A percentile compares a stretch with the other conserved stretches of the same genome.
Conservation (phyloP, 2,329 filamentous ascomycete genomes). For the Fusarium sp. region DNA sequence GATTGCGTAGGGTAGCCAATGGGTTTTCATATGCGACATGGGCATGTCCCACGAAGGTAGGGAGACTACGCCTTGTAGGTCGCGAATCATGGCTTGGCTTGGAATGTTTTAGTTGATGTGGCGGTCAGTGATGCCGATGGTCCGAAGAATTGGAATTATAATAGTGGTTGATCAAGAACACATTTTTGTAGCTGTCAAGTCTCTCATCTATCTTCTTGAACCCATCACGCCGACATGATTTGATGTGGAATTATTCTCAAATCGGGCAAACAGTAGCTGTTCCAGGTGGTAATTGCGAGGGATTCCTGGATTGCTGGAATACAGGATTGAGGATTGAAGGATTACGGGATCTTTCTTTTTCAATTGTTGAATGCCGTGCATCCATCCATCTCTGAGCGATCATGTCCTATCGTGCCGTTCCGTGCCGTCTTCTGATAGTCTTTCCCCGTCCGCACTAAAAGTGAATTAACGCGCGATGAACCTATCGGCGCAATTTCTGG, state of each 20-base stretch:
- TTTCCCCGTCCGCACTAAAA: not conserved
- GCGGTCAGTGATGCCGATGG: not conserved
- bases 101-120: not conserved
- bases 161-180: not conserved
- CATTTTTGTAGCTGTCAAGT: not conserved
- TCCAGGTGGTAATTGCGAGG: not conserved
- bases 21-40: not conserved
- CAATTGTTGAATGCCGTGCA: not conserved
- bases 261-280: not conserved
- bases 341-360: not conserved
- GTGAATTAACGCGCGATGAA: not conserved
- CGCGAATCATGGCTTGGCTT: not conserved
- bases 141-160: not conserved
- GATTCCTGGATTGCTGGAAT: not conserved
- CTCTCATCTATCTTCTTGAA: not conserved
- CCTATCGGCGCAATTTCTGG: not conserved
- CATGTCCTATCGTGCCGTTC: not conserved
- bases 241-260: not conserved
- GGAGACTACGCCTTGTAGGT: not conserved
- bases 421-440: not conserved
- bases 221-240: not conserved
- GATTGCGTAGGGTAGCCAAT: not conserved
- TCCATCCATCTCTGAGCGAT: not conserved
- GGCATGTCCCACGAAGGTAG: not conserved
- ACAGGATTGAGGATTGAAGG: not conserved